Conservation (phyloP, 371 early-diverging fungal species). For the Neoconidiobolus thromboides region DNA sequence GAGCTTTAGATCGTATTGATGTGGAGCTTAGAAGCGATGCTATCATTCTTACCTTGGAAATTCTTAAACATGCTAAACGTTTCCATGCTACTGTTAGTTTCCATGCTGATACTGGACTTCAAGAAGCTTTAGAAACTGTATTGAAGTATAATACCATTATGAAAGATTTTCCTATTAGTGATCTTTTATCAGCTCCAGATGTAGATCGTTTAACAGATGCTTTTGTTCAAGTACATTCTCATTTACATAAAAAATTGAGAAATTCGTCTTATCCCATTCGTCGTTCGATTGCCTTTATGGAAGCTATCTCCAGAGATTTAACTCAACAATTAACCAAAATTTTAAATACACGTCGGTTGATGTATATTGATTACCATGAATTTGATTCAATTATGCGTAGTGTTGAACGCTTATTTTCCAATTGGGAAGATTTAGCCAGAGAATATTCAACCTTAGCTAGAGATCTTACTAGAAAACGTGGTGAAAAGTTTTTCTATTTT, state of each 20-base stretch:
- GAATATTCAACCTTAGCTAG: slow-evolving; percentile 91
- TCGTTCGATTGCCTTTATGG: slow-evolving; percentile 80
- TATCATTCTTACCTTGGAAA: slow-evolving; percentile 78
- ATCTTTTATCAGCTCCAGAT: slow-evolving; percentile 86
- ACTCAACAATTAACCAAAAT: slow-evolving; percentile 81
- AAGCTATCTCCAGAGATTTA: slow-evolving; percentile 86
- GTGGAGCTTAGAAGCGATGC: slow-evolving; percentile 84
- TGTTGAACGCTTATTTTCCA: slow-evolving; percentile 70
- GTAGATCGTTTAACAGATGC: slow-evolving; percentile 63
- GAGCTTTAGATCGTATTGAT: slow-evolving; percentile 80
- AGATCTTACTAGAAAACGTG: slow-evolving; percentile 78
- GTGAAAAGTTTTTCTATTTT: slow-evolving; percentile 86
- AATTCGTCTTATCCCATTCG: slow-evolving; percentile 79
- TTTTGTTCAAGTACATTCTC: slow-evolving; percentile 70
- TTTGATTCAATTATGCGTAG: slow-evolving; percentile 71
- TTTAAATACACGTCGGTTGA: slow-evolving; percentile 68
- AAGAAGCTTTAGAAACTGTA: slow-evolving; percentile 83
- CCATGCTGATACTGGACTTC: slow-evolving; percentile 92
- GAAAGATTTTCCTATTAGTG: slow-evolving; percentile 95
- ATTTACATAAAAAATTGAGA: slow-evolving; percentile 91
- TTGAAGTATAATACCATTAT: slow-evolving; percentile 91
- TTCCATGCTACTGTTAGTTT: slow-evolving; percentile 96
- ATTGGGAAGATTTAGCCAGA: slow-evolving; percentile 90
- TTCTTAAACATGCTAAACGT: slow-evolving; percentile 90
- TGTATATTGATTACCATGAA: slow-evolving; percentile 76